phyloP scores from a whole-genome alignment of 805 yeast species.

The Starmerella vaccinii region DNA sequence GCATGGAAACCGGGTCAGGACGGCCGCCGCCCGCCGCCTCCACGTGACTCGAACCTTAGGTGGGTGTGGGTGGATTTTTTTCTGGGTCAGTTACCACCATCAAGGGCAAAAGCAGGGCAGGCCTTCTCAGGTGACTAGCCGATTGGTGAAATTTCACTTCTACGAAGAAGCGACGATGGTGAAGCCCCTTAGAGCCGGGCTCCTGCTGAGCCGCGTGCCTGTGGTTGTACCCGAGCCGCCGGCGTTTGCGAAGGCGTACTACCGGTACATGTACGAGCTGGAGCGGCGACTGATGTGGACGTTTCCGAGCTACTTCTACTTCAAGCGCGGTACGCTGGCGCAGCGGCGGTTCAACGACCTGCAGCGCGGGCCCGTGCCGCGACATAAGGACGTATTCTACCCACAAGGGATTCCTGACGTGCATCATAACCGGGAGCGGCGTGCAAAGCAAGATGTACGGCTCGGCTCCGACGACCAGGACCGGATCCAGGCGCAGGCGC shows the following conservation, averaged over 20 bases:
- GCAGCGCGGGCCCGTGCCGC: constrained; percentile 64
- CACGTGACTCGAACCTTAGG: too few species aligned
- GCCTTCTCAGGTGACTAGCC: background rate
- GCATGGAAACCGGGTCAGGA: too few species aligned
- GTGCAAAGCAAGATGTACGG: constrained; percentile 65
- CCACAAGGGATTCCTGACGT: constrained; percentile 79
- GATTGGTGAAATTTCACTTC: constrained; percentile 10
- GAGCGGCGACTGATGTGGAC: constrained; percentile 95
- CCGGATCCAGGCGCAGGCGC: constrained; percentile 57
- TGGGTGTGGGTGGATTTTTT: background rate
- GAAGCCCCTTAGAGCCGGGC: constrained; percentile 29
- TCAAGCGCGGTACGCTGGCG: constrained; percentile 77
- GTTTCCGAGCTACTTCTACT: constrained; percentile 87
- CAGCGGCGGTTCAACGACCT: constrained; percentile 68
- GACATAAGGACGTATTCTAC: constrained; percentile 66
- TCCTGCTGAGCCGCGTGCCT: constrained; percentile 72
- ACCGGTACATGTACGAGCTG: constrained; percentile 72
- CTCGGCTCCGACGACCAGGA: constrained; percentile 64
- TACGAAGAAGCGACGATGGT: constrained; percentile 14
- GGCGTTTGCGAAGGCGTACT: constrained; percentile 63
- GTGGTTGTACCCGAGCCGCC: constrained; percentile 68
- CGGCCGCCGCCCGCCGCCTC: too few species aligned
- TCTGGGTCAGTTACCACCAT: background rate
- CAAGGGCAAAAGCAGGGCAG: background rate
- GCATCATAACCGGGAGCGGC: constrained; percentile 79